Base-by-base conservation (phyloP, 306 rosid species). In the Quercus dentata region DNA sequence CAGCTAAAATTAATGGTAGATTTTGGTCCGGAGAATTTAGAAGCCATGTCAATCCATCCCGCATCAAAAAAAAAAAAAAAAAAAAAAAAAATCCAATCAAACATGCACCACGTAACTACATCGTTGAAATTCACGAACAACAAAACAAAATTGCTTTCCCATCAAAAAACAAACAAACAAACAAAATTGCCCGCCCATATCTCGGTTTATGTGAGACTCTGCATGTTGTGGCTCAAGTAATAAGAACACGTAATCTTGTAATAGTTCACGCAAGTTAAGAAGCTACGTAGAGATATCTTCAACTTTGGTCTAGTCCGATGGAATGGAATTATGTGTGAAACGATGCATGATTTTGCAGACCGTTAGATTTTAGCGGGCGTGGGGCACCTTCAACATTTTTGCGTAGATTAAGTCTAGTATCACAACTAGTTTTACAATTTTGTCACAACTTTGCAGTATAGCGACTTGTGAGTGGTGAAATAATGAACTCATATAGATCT, bases 31-130 rank as follows among this genome's bases (percentile, higher is more conserved):
- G 92, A 14, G 87, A 25, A 75, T 95, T 93, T 70, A 93, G 54
- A 19, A 95, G 80, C 97, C 98, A 93, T 54, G 97, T 79, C 76
- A 76, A 67, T 14, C 98, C 97, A 76, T 95, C 99, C 99, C 92
- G 85, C 82, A 83, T 4, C 21, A 68, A 0, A 73, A 51, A 25
- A 49, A 71, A 62, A 2, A 20, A 9, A n/a, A n/a, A n/a, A n/a
- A 2, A 5, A 33, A 56, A 4, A 64, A 5, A 33, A 44, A n/a
- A 6, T 7, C n/a, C 20, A 61, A 15, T 19, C 15, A 33, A 68
- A 18, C 51, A 1, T 19, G 17, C 65, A 25, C 65, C 13, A 67
- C 1, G 15, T 67, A 31, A 21, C 46, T 8, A 6, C 49, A 18
- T 67, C 51, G 51, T 33, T 18, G 31, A 18, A 3, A 6, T 33